Base-by-base conservation (phyloP, 116 monocot species). In the Dioscorea cayenensis region DNA sequence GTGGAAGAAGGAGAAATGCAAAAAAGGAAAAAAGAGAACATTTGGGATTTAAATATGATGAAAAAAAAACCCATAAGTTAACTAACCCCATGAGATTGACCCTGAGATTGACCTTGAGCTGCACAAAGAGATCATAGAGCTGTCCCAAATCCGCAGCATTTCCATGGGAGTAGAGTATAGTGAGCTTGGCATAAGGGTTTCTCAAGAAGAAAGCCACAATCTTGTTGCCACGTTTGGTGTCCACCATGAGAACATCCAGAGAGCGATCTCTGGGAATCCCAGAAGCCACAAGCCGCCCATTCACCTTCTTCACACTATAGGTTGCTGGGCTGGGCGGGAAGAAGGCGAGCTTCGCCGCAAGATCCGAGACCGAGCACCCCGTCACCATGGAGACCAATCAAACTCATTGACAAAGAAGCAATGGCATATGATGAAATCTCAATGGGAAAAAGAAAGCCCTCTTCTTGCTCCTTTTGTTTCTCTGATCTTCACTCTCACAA, bases 41-140 rank as follows among this genome's bases (percentile, higher is more conserved):
- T 65, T 65, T 67, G 22, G 32, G 4, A 32, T 32, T 32, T 3
- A 32, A 38, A 7, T 19, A 59, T 17, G n/a, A 59, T 6, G 17
- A 67, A 20, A 32, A 65, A 75, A 16, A 75, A 66, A 7, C 2
- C 32, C 7, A 60, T 20, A 76, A 58, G 14, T 7, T 6, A 22
- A 83, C 89, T 82, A 71, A 89, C 89, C 89, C 89, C 82, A 89
- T 85, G 63, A 89, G 72, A 74, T 89, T 89, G 52, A 89, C 77
- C 75, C 77, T 82, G 82, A 89, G 84, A 78, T 89, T 89, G 76
- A 82, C 72, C 80, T 89, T 89, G 70, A 89, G 89, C 80, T 89
- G 89, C 52, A 80, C 82, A 65, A 89, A 89, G 82, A 89, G 89
- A 36, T 89, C 89, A 68, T 89, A 89, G 66, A 89, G 80, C 70